Percentiles rank a stretch among this genome's conserved stretches.
Evolutionary conservation across 768 basidiomycete genomes (phyloP).

Genomic region (Rubroboletus satanas): DNA sequence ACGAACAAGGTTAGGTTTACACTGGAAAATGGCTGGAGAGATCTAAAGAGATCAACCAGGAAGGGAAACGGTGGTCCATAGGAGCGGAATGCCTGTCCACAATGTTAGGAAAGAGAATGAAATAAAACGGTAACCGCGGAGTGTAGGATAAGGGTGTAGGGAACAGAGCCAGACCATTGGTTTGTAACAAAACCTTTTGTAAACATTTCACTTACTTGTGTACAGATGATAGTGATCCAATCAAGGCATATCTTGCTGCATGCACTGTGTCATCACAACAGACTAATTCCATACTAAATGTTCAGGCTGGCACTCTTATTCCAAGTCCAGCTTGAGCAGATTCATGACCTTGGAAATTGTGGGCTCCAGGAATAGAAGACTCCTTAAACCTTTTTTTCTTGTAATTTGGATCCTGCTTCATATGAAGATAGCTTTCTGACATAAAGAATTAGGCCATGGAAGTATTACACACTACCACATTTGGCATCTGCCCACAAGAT

Average conservation of each 20-base stretch:
- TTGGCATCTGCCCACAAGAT: slow-evolving; percentile 1
- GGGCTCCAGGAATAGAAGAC: neutral
- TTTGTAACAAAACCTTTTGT: no score
- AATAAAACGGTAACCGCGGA: no score
- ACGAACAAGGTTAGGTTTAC: no score
- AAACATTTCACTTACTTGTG: neutral
- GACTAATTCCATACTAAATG: neutral
- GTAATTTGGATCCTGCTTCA: neutral
- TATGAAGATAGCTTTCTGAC: fast-evolving
- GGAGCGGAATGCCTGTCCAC: no score
- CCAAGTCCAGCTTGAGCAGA: neutral
- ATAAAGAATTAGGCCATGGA: neutral
- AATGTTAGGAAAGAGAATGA: no score
- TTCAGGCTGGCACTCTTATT: neutral
- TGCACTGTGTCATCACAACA: no score
- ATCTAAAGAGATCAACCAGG: no score
- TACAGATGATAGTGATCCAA: neutral
- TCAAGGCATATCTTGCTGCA: no score
- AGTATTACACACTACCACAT: fast-evolving
- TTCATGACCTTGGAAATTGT: slow-evolving; percentile 7
- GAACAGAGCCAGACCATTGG: no score
- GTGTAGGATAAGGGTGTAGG: no score
- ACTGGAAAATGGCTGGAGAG: no score
- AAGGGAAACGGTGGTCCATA: no score
- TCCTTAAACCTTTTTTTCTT: neutral